Base-by-base conservation (phyloP, 495 filamentous ascomycete genomes). In the Xylaria venustula region DNA sequence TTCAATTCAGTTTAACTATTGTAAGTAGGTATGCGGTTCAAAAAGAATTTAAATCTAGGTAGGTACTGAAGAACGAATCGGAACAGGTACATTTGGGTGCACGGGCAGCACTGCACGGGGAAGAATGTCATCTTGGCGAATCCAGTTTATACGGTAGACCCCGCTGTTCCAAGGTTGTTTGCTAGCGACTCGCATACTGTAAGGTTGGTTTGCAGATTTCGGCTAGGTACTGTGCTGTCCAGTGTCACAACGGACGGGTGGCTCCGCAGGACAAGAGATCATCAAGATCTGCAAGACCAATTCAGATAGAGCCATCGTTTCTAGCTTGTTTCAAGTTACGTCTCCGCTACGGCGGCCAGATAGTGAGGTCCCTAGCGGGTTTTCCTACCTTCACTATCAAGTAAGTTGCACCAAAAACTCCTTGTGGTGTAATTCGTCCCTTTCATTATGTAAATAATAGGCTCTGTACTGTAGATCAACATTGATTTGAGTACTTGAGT, bases 261-360 rank as follows among this genome's bases (percentile, higher is more conserved):
- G 19, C 54, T 57, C 54, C 54, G 42, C 23, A 32, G 20, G 44
- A 50, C 17, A 50, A 58, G 56, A 58, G 46, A 58, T 58, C 46
- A 41, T 9, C 56, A 14, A 30, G 37, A 44, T 45, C 37, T 45
- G 17, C 41, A 20, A 34, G 53, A 20, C 53, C 5, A 30, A 55
- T 45, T 22, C 53, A 22, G 53, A 19, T n/a, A 55, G 45, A 44
- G 40, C 34, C 25, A 23, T 45, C 17, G 53, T 55, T 45, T 45
- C 42, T 20, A 45, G 17, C 42, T 45, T 45, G 17, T 20, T 44
- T 45, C 41, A 45, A 23, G 26, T 55, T 55, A 56, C 46, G 40
- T 26, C 26, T 54, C 25, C 37, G 20, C 51, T 30, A 14, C 23
- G 53, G 40, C 17, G 30, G 12, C 53, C 40, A 44, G 40, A n/a